Percentiles rank a stretch among this genome's conserved stretches.
Conservation (phyloP, 495 filamentous ascomycete species). For the Daldinia vernicosa region DNA sequence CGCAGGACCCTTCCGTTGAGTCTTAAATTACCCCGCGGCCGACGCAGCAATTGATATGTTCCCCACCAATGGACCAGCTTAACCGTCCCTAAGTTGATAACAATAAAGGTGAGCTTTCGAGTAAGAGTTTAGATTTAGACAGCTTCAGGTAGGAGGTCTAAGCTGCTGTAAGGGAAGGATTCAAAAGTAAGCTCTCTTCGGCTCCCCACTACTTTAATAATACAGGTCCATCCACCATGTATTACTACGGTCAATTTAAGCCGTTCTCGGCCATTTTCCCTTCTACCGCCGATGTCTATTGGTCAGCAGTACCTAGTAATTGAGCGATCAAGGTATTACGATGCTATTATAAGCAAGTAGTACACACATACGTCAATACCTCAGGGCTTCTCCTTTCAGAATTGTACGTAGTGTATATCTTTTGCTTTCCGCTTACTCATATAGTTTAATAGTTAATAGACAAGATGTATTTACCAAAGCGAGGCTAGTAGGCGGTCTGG, state of each 20-base stretch:
- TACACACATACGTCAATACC: constrained; percentile 25
- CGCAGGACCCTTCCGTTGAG: constrained; percentile 4
- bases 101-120: constrained; percentile 24
- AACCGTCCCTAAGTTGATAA: constrained; percentile 1
- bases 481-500: background rate
- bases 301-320: background rate
- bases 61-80: constrained; percentile 26
- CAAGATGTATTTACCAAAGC: background rate
- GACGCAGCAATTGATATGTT: constrained; percentile 16
- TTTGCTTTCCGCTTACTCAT: background rate
- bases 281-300: constrained; percentile 11
- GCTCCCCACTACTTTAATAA: constrained; percentile 1
- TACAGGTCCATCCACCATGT: constrained; percentile 7
- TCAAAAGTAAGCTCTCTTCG: constrained; percentile 33
- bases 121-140: constrained; percentile 4
- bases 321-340: constrained; percentile 1
- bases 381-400: background rate
- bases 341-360: constrained; percentile 10
- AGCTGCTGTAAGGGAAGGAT: constrained; percentile 23
- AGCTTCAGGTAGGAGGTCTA: constrained; percentile 15
- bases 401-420: background rate
- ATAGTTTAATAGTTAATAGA: background rate
- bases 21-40: constrained; percentile 35
- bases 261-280: constrained; percentile 10
- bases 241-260: constrained; percentile 9